These are phyloP conservation scores for Flaveria linearis DNA, from an alignment of 129 eudicot genomes.

Conservation along the genomic window DNA sequence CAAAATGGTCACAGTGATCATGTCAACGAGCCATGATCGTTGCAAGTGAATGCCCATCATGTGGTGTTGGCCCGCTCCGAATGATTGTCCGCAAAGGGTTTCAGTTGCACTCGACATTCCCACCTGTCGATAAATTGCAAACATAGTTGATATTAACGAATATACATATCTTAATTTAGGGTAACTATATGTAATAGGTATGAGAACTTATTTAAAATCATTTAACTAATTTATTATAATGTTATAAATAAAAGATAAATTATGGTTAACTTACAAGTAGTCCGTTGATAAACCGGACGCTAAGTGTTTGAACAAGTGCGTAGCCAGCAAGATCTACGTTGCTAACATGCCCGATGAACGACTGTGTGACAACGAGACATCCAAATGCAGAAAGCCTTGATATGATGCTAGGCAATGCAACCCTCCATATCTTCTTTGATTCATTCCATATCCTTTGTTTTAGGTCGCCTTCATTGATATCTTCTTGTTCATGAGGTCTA, in stretches of 20 bases:
- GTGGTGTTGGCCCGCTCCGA: conserved; percentile 66
- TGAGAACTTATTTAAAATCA: no score
- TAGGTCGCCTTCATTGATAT: conserved; percentile 24
- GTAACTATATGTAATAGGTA: no score
- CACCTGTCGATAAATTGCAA: no score
- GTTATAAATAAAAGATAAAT: neutral
- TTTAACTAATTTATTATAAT: no score
- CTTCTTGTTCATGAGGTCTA: conserved; percentile 23
- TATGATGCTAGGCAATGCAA: conserved; percentile 63
- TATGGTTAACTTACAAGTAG: conserved; percentile 51
- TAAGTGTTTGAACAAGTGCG: conserved; percentile 69
- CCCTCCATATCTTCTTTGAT: conserved; percentile 60
- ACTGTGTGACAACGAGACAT: conserved; percentile 55
- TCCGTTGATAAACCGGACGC: conserved; percentile 61
- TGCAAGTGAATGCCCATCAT: conserved; percentile 78
- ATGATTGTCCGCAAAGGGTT: conserved; percentile 74
- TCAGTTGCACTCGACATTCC: no score
- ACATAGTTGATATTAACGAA: no score
- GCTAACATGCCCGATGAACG: conserved; percentile 64
- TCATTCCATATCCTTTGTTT: conserved; percentile 51
- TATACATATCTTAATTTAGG: no score
- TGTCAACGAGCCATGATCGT: conserved; percentile 67
- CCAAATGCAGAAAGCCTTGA: conserved; percentile 59
- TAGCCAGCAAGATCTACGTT: conserved; percentile 67
- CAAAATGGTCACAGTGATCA: conserved; percentile 49